Percentiles rank a stretch among this genome's conserved stretches.
Conservation (phyloP, 768 basidiomycete species). For the Holtermannia corniformis region DNA sequence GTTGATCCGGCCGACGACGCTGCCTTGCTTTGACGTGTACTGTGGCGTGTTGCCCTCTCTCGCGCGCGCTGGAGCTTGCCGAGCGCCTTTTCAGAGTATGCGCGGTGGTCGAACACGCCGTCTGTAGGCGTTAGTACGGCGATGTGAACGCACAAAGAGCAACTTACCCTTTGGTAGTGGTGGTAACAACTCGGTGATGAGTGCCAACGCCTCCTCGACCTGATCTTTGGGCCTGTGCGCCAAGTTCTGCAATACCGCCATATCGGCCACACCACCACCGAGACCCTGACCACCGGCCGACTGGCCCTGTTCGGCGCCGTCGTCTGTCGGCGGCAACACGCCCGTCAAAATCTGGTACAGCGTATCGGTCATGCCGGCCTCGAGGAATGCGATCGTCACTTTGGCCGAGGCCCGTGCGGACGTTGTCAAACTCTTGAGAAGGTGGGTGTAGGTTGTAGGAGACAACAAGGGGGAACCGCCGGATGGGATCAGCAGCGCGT, state of each 20-base stretch:
- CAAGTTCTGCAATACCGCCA: conserved; percentile 96
- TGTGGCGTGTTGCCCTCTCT: conserved; percentile 2
- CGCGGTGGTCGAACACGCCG: conserved; percentile 88
- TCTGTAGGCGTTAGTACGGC: conserved; percentile 49
- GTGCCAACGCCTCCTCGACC: conserved; percentile 81
- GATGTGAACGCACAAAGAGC: background rate
- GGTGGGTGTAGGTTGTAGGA: conserved; percentile 73
- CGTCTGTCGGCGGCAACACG: conserved; percentile 63
- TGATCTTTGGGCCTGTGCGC: conserved; percentile 96
- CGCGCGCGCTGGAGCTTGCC: conserved; percentile 55
- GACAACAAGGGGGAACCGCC: conserved; percentile 73
- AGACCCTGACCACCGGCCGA: conserved; percentile 63
- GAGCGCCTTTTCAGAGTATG: conserved; percentile 78
- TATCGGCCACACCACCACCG: conserved; percentile 81
- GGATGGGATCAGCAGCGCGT: conserved; percentile 71
- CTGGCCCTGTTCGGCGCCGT: conserved; percentile 45
- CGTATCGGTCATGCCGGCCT: conserved; percentile 86
- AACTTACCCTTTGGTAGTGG: conserved; percentile 76
- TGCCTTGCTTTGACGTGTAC: background rate
- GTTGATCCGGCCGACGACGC: conserved; percentile 37
- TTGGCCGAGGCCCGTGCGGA: conserved; percentile 80
- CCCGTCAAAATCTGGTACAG: conserved; percentile 93
- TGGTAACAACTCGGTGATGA: conserved; percentile 85
- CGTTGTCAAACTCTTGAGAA: conserved; percentile 77
- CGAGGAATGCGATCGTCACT: conserved; percentile 73